Base-by-base conservation (phyloP, 345 rosid species). In the Citrus mangshanensis region DNA sequence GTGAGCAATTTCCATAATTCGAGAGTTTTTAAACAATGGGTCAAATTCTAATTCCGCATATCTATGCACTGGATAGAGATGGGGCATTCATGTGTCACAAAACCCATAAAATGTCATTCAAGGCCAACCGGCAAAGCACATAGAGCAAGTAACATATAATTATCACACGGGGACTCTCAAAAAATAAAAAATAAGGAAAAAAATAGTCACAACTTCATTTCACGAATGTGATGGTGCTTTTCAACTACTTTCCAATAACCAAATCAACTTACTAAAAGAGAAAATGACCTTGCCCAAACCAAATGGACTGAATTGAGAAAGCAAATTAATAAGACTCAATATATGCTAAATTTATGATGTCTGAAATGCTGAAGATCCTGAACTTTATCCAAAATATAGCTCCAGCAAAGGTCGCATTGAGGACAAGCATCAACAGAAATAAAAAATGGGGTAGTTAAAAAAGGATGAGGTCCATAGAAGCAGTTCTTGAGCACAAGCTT, bases 401-500 rank as follows among this genome's bases (percentile, higher is more conserved):
- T 46, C 38, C 22, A 64, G 22, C n/a, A 63, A 60, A 64, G 63
- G 22, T 64, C 7, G 67, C 25, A 54, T 65, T 30, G 24, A 76
- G 27, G 32, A 68, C 28, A 24, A 40, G 70, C 30, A 30, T 51
- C 49, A 30, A 63, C 42, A 34, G 16, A 63, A 76, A 49, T 21
- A 10, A 25, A 72, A 34, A 25, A 37, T 54, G 37, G 66, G 67
- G 46, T 56, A 68, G 58, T 70, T 62, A 65, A 32, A 79, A 70
- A 70, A 70, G 22, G 67, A 67, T 60, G 65, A 24, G 74, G 75
- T 70, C 62, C 79, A 83, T 58, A 72, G 75, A 81, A 74, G 75
- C 79, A 82, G 85, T 78, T 86, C 87, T 87, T 83, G 86, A 87
- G 83, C 74, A 89, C 84, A 85, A 84, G 87, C 86, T 84, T 85